phyloP scores from a whole-genome alignment of 176 grass and related monocot species.

The Tillandsia fasciculata region DNA sequence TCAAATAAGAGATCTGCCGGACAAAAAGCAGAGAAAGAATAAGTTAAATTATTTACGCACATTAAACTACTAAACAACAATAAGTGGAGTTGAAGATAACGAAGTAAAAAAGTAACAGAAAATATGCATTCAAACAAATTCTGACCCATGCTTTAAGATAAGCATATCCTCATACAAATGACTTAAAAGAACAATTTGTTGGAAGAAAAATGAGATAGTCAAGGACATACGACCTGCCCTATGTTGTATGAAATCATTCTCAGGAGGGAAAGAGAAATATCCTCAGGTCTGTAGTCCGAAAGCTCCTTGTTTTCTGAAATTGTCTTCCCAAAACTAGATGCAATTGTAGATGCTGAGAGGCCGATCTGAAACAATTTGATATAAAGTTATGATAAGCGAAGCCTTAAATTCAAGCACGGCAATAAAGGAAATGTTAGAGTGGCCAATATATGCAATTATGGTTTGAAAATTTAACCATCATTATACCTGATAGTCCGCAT shows the following conservation, averaged over 20 bases:
- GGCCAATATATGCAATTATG: not conserved
- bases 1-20: constrained; percentile 84
- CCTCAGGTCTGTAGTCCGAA: constrained; percentile 86
- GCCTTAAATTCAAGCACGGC: not conserved
- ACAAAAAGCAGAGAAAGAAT: constrained; percentile 5
- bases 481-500: not conserved
- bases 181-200: not conserved
- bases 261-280: constrained; percentile 94
- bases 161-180: not conserved
- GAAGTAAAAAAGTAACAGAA: not conserved
- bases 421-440: not conserved
- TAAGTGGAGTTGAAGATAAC: no score
- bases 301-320: constrained; percentile 94
- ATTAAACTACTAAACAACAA: no score
- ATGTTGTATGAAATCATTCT: constrained; percentile 99
- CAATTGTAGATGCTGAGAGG: constrained; percentile 92
- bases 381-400: constrained; percentile 7
- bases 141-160: no score
- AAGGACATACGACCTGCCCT: constrained; percentile 64
- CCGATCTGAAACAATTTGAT: constrained; percentile 56
- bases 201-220: constrained; percentile 5
- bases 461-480: not conserved
- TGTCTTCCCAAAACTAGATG: constrained; percentile 94
- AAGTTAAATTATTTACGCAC: not conserved
- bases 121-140: not conserved